Evolutionary conservation across 208 protist genomes (phyloP), one percentile per base, ranked within the genome.

Genomic region (Trypanosoma theileri): DNA sequence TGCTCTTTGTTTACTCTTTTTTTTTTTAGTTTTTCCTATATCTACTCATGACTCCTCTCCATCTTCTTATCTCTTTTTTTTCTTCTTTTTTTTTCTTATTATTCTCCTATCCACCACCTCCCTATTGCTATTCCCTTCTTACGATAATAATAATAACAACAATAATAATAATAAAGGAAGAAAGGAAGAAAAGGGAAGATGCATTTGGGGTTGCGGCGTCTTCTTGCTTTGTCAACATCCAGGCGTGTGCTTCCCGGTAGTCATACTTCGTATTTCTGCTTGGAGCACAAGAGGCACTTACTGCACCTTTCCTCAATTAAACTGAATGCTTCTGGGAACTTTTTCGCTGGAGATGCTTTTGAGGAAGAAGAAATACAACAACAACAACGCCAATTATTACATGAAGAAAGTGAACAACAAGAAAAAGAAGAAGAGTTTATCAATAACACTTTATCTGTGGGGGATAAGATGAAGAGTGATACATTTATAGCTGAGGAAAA

Each of bases 321-420:
- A 3, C 35, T 55, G 31, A 53, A 45, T 17, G 46, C 17, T 10
- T 62, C 55, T 9, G 66, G 45, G 12, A 21, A 22, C 19, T 62
- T 60, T 14, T 60, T 66, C 48, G 13, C 52, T 10, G 50, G 42
- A 31, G 41, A 65, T 19, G 57, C 50, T 41, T 72, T 72, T 72
- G 67, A 65, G 48, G 46, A 45, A 19, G 58, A 63, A 31, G 50
- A 40, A 22, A 3, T 56, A 28, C n/a, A 66, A 19, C 4, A 68
- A 41, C n/a, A 56, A 22, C 46, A 1, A 19, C 45, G 16, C 14
- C 64, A 59, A 50, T 16, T 52, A 51, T 24, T 41, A 53, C 21
- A 26, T 19, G 19, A 19, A 16, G 2, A 14, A 16, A 17, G 9
- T 35, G 21, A 55, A 21, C 10, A 19, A n/a, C 0, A 31, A 59